Evolutionary conservation across 148 eudicot species (phyloP).

Genomic region (Chenopodium berlandieri): DNA sequence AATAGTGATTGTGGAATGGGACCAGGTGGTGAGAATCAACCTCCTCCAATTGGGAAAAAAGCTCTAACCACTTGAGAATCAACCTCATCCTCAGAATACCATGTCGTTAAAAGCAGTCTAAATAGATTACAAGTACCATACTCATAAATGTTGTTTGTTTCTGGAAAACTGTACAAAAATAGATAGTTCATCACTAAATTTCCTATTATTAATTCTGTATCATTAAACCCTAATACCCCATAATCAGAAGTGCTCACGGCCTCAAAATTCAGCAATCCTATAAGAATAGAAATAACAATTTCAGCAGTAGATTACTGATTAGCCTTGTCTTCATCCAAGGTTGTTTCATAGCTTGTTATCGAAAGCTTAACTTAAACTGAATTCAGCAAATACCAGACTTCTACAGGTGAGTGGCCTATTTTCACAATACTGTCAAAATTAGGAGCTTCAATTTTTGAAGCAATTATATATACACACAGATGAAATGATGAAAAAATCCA

Average conservation of each 20-base stretch:
- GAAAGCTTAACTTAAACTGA: background rate
- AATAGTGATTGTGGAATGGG: too few species aligned
- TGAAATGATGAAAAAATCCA: background rate
- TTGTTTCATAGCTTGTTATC: background rate
- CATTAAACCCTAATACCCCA: background rate
- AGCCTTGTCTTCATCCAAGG: background rate
- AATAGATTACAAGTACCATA: too few species aligned
- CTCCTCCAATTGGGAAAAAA: too few species aligned
- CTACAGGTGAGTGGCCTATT: background rate
- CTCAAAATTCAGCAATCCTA: background rate
- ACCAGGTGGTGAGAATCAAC: too few species aligned
- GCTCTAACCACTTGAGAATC: too few species aligned
- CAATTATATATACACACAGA: conserved; percentile 10
- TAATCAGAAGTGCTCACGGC: background rate
- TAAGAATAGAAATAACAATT: background rate
- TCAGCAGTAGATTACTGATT: background rate
- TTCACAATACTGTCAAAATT: background rate
- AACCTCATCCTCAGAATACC: too few species aligned
- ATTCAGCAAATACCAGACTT: background rate
- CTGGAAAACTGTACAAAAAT: too few species aligned
- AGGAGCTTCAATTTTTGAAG: conserved; percentile 11
- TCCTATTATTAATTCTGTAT: background rate
- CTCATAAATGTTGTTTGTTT: too few species aligned
- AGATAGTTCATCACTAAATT: background rate
- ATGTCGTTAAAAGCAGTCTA: too few species aligned